Evolutionary conservation across 306 rosid genomes (phyloP).

Genomic region (Clitoria ternatea): DNA sequence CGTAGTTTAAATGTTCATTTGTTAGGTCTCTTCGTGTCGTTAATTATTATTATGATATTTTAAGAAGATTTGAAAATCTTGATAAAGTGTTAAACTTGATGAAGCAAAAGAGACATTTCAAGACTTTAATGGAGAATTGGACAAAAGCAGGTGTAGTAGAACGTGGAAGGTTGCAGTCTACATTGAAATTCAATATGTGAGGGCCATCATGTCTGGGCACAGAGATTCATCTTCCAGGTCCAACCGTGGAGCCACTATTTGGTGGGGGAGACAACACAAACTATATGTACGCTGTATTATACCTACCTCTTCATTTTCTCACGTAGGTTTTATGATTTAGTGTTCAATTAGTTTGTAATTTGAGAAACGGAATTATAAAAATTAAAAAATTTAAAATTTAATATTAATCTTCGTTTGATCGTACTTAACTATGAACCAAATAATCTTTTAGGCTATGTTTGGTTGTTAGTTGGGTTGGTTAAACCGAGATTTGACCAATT

Average conservation of each 20-base stretch:
- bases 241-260: neutral
- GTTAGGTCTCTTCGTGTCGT: no score
- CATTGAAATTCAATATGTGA: neutral
- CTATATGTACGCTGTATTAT: neutral
- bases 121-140: neutral
- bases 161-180: constrained; percentile 23
- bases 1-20: no score
- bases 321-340: no score
- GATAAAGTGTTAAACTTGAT: neutral
- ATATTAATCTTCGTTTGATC: no score
- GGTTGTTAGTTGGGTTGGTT: no score
- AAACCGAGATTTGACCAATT: no score
- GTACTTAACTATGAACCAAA: no score
- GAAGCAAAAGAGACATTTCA: constrained; percentile 3
- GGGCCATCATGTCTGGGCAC: constrained; percentile 20
- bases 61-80: neutral
- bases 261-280: constrained; percentile 9
- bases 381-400: no score
- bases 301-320: neutral
- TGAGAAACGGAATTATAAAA: no score
- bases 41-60: neutral
- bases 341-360: no score
- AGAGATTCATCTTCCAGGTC: neutral
- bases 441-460: no score
- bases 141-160: constrained; percentile 24